These are phyloP conservation scores for Globisporangium middletonii DNA, from an alignment of 352 stramenopile genomes.

Conservation along the genomic window DNA sequence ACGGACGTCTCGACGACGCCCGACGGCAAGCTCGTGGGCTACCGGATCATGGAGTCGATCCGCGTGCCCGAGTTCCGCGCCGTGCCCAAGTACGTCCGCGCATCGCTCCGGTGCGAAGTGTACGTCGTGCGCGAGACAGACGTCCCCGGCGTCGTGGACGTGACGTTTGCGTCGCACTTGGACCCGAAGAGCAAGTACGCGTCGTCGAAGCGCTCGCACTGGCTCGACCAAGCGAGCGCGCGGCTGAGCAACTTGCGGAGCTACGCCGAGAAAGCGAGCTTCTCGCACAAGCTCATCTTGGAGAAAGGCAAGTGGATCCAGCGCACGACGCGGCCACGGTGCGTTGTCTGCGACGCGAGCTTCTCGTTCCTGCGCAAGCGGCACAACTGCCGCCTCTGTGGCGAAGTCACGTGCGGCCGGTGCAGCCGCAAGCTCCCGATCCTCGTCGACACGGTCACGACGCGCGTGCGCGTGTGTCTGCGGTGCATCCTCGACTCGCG, in stretches of 20 bases:
- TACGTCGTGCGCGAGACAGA: constrained; percentile 73
- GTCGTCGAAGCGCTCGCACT: constrained; percentile 44
- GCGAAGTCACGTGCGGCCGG: constrained; percentile 57
- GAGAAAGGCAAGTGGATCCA: constrained; percentile 37
- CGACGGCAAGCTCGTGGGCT: constrained; percentile 58
- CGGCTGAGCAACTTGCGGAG: constrained; percentile 53
- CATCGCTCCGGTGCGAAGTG: constrained; percentile 74
- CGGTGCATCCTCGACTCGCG: constrained; percentile 70
- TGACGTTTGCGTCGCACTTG: constrained; percentile 78
- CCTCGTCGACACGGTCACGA: constrained; percentile 49
- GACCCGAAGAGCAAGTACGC: constrained; percentile 78
- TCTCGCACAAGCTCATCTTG: constrained; percentile 46
- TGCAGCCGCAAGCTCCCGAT: constrained; percentile 72
- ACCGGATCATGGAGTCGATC: constrained; percentile 78
- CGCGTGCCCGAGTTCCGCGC: constrained; percentile 55
- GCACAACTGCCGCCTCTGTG: constrained; percentile 71
- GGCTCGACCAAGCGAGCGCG: constrained; percentile 48
- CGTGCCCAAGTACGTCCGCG: constrained; percentile 55
- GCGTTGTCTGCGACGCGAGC: constrained; percentile 52
- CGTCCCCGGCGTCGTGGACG: constrained; percentile 63
- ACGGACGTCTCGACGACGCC: constrained; percentile 66
- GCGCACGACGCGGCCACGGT: constrained; percentile 40
- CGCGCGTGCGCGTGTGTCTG: constrained; percentile 69
- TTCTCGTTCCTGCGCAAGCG: constrained; percentile 79
- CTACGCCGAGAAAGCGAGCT: constrained; percentile 64